Evolutionary conservation across 2,329 filamentous ascomycete genomes (phyloP), one percentile per base, ranked within the genome.

Genomic region (Exophiala phaeomuriformis): DNA sequence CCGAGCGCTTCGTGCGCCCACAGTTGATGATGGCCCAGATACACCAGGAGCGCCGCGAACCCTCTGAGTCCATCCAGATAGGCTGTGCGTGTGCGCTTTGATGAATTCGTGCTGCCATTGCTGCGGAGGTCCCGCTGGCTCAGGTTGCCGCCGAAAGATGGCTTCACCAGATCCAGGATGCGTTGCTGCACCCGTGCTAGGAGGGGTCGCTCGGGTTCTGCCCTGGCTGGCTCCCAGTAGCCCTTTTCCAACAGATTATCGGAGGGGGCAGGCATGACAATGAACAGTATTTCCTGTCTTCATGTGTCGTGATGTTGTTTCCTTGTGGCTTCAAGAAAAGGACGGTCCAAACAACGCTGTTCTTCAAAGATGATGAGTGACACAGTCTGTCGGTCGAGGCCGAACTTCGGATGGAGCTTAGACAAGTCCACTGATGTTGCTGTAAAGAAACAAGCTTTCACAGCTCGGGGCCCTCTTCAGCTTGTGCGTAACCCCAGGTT

Each of bases 11-110:
- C 70, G 65, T 81, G 82, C 42, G 73, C 75, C 80, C 80, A 83
- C 3, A 81, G 65, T 59, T 78, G 68, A 64, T 84, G 75, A 65
- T 84, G 80, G 49, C 83, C 79, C 60, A 77, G 72, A 65, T 85
- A 86, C 9, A 86, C 83, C 30, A 85, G 65, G 31, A 86, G 73
- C 2, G 83, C 81, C 3, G 83, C 82, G 57, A 86, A 84, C 2
- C 84, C 83, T 63, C 84, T 72, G 9, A 86, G 69, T 9, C 83
- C 83, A 60, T 86, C 83, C 19, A 83, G 72, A 60, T 80, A 83
- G n/a, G 80, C 79, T 3, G 80, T 83, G 12, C 56, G 49, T 27
- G 40, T 52, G n/a, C 37, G 6, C 4, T 50, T 52, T 9, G 31
- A 28, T 12, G 6, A 36, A 19, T 30, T 5, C 10, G 2, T 29